phyloP scores from a whole-genome alignment of 441 rosid species.

The Mallotus japonicus region DNA sequence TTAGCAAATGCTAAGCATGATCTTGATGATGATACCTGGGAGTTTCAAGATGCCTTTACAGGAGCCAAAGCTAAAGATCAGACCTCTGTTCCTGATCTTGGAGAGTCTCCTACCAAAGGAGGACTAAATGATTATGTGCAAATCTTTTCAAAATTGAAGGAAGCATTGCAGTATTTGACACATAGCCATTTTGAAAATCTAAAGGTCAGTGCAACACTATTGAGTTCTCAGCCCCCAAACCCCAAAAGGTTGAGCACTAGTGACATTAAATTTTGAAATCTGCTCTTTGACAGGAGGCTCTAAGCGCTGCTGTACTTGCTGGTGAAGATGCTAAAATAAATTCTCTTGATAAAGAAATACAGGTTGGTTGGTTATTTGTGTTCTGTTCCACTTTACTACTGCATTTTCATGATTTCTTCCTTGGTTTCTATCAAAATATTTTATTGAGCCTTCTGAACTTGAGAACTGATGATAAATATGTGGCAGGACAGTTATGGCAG shows the following conservation, averaged over 20 bases:
- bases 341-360: slow-evolving; percentile 49
- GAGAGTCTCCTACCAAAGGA: slow-evolving; percentile 28
- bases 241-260: slow-evolving; percentile 7
- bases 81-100: slow-evolving; percentile 15
- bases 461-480: background rate
- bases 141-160: slow-evolving; percentile 53
- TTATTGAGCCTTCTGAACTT: background rate
- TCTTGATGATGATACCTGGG: slow-evolving; percentile 67
- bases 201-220: slow-evolving; percentile 39
- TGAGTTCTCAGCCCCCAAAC: too few relatives aligned
- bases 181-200: slow-evolving; percentile 43
- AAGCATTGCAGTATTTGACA: slow-evolving; percentile 39
- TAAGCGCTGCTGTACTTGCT: slow-evolving; percentile 29
- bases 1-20: slow-evolving; percentile 30
- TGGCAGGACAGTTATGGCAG: background rate
- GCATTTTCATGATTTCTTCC: background rate
- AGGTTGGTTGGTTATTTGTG: slow-evolving; percentile 39
- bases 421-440: slow-evolving; percentile 2
- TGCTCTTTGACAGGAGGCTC: slow-evolving; percentile 44
- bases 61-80: slow-evolving; percentile 34
- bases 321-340: slow-evolving; percentile 36
- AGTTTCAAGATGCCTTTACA: slow-evolving; percentile 51
- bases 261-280: slow-evolving; percentile 28
- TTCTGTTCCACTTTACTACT: background rate
- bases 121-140: slow-evolving; percentile 37